Evolutionary conservation across 768 basidiomycete species (phyloP).

Genomic region (Suillus subluteus): DNA sequence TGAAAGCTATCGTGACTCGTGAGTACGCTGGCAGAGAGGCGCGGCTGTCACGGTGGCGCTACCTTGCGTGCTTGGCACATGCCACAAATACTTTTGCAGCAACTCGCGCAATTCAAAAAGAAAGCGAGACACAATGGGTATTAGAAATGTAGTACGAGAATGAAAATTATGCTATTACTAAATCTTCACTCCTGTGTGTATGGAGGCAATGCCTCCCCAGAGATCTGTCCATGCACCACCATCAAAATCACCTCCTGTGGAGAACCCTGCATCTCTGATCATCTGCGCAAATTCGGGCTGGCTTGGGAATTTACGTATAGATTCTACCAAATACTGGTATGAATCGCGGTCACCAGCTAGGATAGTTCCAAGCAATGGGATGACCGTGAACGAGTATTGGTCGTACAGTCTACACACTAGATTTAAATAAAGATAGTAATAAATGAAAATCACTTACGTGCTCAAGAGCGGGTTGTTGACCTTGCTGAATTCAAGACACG

Average conservation of each 20-base stretch:
- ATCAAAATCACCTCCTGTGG: conserved; percentile 68
- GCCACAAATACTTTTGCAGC: background rate
- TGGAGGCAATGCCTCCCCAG: conserved; percentile 86
- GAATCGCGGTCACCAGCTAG: conserved; percentile 93
- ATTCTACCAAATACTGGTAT: conserved; percentile 98
- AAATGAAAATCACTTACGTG: conserved; percentile 58
- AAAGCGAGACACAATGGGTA: background rate
- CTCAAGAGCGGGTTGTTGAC: conserved; percentile 87
- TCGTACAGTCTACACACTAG: conserved; percentile 73
- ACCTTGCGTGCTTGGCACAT: conserved; percentile 11
- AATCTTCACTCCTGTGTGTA: conserved; percentile 85
- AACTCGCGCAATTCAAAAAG: background rate
- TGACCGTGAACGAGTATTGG: conserved; percentile 94
- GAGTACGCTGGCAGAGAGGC: conserved; percentile 14
- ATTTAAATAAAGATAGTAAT: conserved; percentile 11
- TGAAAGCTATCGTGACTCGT: conserved; percentile 15
- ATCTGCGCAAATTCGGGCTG: conserved; percentile 88
- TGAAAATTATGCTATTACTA: conserved; percentile 34
- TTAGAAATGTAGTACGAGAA: background rate
- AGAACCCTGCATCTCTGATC: conserved; percentile 86
- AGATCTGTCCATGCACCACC: conserved; percentile 86
- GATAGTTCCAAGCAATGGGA: conserved; percentile 94
- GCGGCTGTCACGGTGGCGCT: conserved; percentile 34
- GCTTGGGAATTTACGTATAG: conserved; percentile 90
- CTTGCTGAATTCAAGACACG: conserved; percentile 94